Base-by-base conservation (phyloP, 2,329 filamentous ascomycete genomes). In the Elsinoe ampelina region DNA sequence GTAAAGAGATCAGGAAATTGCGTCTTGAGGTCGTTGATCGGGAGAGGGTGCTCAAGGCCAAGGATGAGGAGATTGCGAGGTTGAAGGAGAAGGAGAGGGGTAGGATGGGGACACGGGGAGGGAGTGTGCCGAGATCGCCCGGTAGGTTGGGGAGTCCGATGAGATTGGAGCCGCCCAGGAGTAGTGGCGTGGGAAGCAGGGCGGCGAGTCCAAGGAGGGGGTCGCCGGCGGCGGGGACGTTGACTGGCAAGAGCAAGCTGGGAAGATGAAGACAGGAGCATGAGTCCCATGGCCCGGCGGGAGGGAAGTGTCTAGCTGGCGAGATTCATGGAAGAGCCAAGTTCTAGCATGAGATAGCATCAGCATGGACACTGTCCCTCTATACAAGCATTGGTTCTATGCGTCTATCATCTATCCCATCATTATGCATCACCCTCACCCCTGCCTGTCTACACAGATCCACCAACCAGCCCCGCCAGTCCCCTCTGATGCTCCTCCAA, bases 111-210 rank as follows among this genome's bases (percentile, higher is more conserved):
- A 72, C 70, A 2, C 64, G 71, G 45, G 66, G 65, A 7, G 64
- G 61, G 12, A 70, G 68, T 60, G 66, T 71, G 30, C 70, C 71
- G 1, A 58, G 70, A 17, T 70, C 64, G 58, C 70, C 70, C 4
- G 54, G 54, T 5, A 55, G 68, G 11, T 30, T 70, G 42, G 65
- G 64, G 0, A 65, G 62, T 57, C 65, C 65, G 30, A 63, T 68
- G 61, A 66, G 68, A 55, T 57, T 62, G 38, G 63, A 61, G 13
- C 54, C 54, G 30, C 54, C 54, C 3, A 42, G 54, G 30, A 56
- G 54, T 22, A 56, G 54, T 38, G 63, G 58, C 5, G 57, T 61
- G 15, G 61, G 60, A 15, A 63, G 61, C 58, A 58, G 68, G 51
- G 63, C 65, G 55, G 58, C 57, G 15, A 70, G 68, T 60, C 67